These are phyloP conservation scores for Ambrosiella cleistominuta DNA, from an alignment of 2,329 filamentous ascomycete species.

Conservation along the genomic window DNA sequence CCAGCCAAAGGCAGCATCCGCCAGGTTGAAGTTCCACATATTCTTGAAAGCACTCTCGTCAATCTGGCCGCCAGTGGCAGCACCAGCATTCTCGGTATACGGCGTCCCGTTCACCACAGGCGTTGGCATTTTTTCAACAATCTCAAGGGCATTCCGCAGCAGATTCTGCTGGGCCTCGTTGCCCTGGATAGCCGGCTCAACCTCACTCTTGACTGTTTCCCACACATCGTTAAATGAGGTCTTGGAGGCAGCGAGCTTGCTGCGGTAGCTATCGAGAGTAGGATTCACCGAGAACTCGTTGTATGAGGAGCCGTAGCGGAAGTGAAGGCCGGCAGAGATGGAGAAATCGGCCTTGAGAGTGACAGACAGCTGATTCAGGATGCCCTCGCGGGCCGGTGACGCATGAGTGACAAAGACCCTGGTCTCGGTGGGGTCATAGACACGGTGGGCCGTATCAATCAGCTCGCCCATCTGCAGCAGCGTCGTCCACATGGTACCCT, in stretches of 20 bases:
- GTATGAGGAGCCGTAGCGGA: constrained; percentile 97
- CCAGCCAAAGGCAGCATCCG: constrained; percentile 93
- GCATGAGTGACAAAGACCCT: constrained; percentile 93
- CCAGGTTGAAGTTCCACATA: constrained; percentile 99
- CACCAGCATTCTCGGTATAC: constrained; percentile 63
- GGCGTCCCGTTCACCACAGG: constrained; percentile 92
- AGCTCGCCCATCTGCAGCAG: constrained; percentile 95
- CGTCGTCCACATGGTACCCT: constrained; percentile 99
- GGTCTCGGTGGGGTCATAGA: constrained; percentile 96
- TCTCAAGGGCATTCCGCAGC: constrained; percentile 72
- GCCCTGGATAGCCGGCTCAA: constrained; percentile 81
- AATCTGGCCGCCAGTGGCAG: constrained; percentile 63
- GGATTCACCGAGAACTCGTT: constrained; percentile 99
- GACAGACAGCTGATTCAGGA: constrained; percentile 93
- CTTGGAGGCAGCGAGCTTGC: constrained; percentile 93
- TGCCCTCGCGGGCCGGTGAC: constrained; percentile 86
- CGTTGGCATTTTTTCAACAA: constrained; percentile 96
- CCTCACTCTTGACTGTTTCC: constrained; percentile 94
- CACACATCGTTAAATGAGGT: constrained; percentile 98
- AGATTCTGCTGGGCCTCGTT: constrained; percentile 90
- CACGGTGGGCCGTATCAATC: constrained; percentile 91
- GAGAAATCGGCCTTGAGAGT: constrained; percentile 97
- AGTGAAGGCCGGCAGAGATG: constrained; percentile 90
- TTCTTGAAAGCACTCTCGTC: constrained; percentile 99
- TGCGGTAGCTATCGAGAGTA: constrained; percentile 92